Evolutionary conservation across 257 asterid species (phyloP).

Genomic region (Solanum lignicaule): DNA sequence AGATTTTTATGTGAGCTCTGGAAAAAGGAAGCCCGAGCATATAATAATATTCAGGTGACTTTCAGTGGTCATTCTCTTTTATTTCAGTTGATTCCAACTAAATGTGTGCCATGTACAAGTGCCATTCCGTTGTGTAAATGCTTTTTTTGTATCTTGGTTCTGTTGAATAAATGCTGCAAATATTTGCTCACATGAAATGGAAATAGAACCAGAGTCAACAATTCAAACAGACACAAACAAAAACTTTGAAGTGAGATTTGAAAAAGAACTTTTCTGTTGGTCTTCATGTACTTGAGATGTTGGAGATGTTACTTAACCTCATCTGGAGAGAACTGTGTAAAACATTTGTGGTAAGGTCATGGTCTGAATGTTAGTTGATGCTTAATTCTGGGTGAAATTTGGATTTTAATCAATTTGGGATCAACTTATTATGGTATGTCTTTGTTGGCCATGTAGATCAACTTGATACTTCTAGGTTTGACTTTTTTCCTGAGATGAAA

Average conservation of each 20-base stretch:
- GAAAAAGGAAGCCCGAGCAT: slow-evolving; percentile 75
- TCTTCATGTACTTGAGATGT: not conserved
- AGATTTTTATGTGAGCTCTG: slow-evolving; percentile 67
- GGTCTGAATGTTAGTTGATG: not conserved
- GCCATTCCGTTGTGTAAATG: not conserved
- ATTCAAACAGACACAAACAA: not conserved
- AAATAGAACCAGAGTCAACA: not conserved
- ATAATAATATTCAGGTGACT: slow-evolving; percentile 78
- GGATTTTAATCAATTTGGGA: not conserved
- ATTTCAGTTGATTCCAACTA: not conserved
- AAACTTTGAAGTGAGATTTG: not conserved
- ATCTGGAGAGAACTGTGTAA: not conserved
- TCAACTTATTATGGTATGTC: not conserved
- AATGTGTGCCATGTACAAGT: not conserved
- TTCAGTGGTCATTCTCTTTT: not conserved
- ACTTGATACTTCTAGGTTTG: not conserved
- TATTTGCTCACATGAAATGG: not conserved
- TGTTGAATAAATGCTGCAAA: not conserved
- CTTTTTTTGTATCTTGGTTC: not conserved
- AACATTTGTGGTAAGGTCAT: not conserved
- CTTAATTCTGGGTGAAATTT: not conserved
- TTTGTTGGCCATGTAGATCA: not conserved
- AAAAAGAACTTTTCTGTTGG: not conserved
- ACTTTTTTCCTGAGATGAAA: not conserved
- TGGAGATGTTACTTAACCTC: not conserved